Percentiles rank a stretch among this genome's conserved stretches.
phyloP scores from a whole-genome alignment of 78 protist genomes.

The Chrysochromulina tobinii region DNA sequence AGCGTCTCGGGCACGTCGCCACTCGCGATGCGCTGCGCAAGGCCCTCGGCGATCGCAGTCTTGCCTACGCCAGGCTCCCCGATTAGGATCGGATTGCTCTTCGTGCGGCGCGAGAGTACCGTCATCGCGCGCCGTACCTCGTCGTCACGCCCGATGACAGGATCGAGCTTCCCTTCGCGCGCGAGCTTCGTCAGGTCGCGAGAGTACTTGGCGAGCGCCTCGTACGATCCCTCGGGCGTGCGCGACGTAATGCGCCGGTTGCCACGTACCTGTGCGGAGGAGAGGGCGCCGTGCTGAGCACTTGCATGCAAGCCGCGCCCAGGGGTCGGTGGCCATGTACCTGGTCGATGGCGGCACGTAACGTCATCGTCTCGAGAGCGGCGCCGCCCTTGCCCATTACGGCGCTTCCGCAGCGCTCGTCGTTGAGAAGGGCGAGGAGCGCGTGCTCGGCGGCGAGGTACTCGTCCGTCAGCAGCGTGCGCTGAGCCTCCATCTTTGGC shows the following conservation, averaged over 20 bases:
- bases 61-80: slow-evolving; percentile 92
- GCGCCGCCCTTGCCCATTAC: background rate
- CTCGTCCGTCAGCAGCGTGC: background rate
- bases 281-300: too few species aligned
- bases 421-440: background rate
- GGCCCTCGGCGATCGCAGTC: slow-evolving; percentile 95
- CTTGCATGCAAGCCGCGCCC: too few species aligned
- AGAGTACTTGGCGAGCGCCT: slow-evolving; percentile 18
- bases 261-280: background rate
- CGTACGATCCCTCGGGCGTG: slow-evolving; percentile 19
- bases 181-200: slow-evolving; percentile 36
- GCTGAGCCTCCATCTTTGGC: background rate
- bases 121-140: slow-evolving; percentile 18
- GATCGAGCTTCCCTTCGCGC: slow-evolving; percentile 4
- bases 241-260: slow-evolving; percentile 4
- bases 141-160: slow-evolving; percentile 34
- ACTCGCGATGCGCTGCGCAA: slow-evolving; percentile 94
- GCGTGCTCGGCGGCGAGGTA: slow-evolving; percentile 30
- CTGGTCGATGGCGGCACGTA: background rate
- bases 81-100: slow-evolving; percentile 94
- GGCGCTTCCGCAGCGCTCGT: background rate
- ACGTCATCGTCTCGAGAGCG: background rate
- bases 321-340: too few species aligned
- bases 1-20: slow-evolving; percentile 96
- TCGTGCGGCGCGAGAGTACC: slow-evolving; percentile 82